A percentile compares a stretch with the other conserved stretches of the same genome.
These are phyloP conservation scores for Chlorophyllum brunneum DNA, from an alignment of 768 basidiomycete genomes.

Conservation along the genomic window DNA sequence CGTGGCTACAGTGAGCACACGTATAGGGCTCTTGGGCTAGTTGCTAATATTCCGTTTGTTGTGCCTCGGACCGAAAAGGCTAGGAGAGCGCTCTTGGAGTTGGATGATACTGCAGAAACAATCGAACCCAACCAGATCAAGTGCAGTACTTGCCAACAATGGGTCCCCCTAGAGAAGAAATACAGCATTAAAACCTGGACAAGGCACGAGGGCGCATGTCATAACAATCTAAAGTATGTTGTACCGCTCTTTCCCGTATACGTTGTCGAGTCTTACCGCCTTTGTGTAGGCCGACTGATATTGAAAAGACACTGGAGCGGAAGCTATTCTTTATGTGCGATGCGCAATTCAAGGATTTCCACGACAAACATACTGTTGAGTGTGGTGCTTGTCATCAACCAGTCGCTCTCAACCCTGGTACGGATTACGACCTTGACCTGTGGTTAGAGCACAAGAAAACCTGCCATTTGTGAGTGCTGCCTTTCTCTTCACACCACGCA, in stretches of 20 bases:
- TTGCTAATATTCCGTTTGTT: conserved; percentile 23
- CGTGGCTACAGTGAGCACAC: conserved; percentile 9
- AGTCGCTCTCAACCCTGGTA: conserved; percentile 42
- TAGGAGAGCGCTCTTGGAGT: conserved; percentile 41
- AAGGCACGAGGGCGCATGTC: conserved; percentile 46
- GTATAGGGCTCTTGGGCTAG: conserved; percentile 16
- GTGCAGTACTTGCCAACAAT: conserved; percentile 60
- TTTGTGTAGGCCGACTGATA: conserved; percentile 45
- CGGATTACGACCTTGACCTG: conserved; percentile 54
- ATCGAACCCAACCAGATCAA: conserved; percentile 48
- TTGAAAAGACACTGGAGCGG: conserved; percentile 59
- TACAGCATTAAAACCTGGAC: conserved; percentile 55
- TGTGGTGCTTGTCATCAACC: conserved; percentile 49
- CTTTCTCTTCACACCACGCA: conserved; percentile 4
- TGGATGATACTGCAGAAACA: conserved; percentile 48
- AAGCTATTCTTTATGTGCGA: conserved; percentile 64
- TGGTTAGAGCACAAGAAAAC: conserved; percentile 62
- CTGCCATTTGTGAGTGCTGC: conserved; percentile 35
- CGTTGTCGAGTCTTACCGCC: neutral
- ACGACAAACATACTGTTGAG: conserved; percentile 36
- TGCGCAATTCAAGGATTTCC: conserved; percentile 48
- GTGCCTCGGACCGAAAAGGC: conserved; percentile 36
- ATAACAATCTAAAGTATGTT: conserved; percentile 33
- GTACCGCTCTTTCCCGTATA: conserved; percentile 8
- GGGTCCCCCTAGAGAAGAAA: conserved; percentile 49